Conservation (phyloP, 2,329 filamentous ascomycete species). For the Clathrospora elynae region DNA sequence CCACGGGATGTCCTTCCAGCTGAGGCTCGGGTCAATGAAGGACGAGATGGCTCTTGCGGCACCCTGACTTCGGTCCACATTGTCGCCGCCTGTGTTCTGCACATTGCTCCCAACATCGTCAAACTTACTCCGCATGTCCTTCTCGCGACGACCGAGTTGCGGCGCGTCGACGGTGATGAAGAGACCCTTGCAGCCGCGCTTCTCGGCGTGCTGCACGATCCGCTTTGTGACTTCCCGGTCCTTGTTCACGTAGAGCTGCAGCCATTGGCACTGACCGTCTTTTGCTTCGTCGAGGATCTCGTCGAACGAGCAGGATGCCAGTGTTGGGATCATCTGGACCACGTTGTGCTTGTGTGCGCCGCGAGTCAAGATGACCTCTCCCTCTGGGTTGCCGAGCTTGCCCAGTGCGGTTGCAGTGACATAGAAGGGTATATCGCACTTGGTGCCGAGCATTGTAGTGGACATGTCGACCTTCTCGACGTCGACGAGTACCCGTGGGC, state of each 20-base stretch:
- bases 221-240: constrained; percentile 86
- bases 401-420: constrained; percentile 94
- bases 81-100: constrained; percentile 68
- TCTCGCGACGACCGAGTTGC: constrained; percentile 91
- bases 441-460: constrained; percentile 92
- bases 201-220: constrained; percentile 91
- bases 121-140: constrained; percentile 96
- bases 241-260: constrained; percentile 96
- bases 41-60: constrained; percentile 92
- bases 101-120: constrained; percentile 81
- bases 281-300: constrained; percentile 87
- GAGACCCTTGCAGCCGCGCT: constrained; percentile 87
- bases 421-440: constrained; percentile 87
- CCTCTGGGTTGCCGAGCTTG: constrained; percentile 91
- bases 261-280: constrained; percentile 87
- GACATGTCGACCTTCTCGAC: constrained; percentile 85
- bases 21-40: constrained; percentile 94
- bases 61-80: constrained; percentile 85
- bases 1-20: constrained; percentile 94
- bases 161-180: constrained; percentile 99
- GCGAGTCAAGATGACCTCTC: constrained; percentile 87
- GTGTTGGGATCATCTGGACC: constrained; percentile 97
- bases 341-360: constrained; percentile 86
- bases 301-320: constrained; percentile 96
- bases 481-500: constrained; percentile 84